These are phyloP conservation scores for Vigna angularis DNA, from an alignment of 306 rosid genomes.

Conservation along the genomic window DNA sequence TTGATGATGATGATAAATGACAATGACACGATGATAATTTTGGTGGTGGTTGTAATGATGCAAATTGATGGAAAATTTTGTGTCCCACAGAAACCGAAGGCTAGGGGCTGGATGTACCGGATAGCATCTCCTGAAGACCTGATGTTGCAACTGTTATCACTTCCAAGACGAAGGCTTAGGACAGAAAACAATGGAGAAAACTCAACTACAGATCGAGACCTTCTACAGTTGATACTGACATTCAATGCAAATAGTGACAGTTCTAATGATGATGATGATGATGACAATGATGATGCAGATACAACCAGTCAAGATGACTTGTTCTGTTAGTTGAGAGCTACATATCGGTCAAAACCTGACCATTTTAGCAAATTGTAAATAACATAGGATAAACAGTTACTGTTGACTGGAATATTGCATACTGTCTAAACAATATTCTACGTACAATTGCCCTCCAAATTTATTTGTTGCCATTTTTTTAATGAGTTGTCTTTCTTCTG, in stretches of 20 bases:
- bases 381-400: slow-evolving; percentile 45
- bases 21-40: slow-evolving; percentile 52
- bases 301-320: slow-evolving; percentile 60
- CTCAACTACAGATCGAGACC: slow-evolving; percentile 52
- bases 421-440: slow-evolving; percentile 27
- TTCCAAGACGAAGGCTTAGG: slow-evolving; percentile 62
- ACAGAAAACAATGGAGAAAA: slow-evolving; percentile 51
- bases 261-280: slow-evolving; percentile 58
- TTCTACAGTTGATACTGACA: slow-evolving; percentile 64
- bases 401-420: slow-evolving; percentile 39
- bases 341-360: slow-evolving; percentile 4
- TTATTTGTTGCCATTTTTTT: slow-evolving; percentile 20
- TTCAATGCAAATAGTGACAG: slow-evolving; percentile 59
- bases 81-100: slow-evolving; percentile 81
- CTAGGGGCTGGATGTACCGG: slow-evolving; percentile 82
- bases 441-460: slow-evolving; percentile 28
- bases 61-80: slow-evolving; percentile 54
- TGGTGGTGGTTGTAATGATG: slow-evolving; percentile 54
- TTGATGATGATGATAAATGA: slow-evolving; percentile 46
- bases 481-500: slow-evolving; percentile 29
- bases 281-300: slow-evolving; percentile 48
- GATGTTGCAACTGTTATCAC: slow-evolving; percentile 74
- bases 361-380: slow-evolving; percentile 56
- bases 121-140: slow-evolving; percentile 67
- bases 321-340: slow-evolving; percentile 61